Conservation (phyloP, 257 asterid genomes). For the Ajuga chamaepitys region DNA sequence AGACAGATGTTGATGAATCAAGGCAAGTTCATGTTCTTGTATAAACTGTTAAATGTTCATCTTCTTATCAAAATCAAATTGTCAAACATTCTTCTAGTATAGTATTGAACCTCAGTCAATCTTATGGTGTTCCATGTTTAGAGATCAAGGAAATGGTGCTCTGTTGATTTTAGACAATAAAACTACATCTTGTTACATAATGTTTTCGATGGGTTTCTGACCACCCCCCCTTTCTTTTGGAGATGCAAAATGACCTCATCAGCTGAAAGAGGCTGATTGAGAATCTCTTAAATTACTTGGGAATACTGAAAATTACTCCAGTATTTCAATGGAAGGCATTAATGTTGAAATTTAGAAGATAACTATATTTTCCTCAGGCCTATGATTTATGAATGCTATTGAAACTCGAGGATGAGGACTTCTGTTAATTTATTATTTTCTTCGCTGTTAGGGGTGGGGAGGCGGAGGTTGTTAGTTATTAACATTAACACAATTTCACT, state of each 20-base stretch:
- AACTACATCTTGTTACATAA: background rate
- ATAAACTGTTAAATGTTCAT: too few relatives aligned
- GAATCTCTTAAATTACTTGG: background rate
- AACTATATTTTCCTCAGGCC: background rate
- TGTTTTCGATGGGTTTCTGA: background rate
- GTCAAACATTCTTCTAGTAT: constrained; percentile 6
- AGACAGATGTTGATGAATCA: constrained; percentile 66
- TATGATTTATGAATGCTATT: background rate
- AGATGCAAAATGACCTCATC: background rate
- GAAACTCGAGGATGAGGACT: background rate
- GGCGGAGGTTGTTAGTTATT: too few relatives aligned
- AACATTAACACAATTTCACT: background rate
- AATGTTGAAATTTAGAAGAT: background rate
- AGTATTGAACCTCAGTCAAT: background rate
- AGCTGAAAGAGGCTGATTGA: background rate
- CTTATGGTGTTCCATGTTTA: background rate
- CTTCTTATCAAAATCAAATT: too few relatives aligned
- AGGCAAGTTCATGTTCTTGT: constrained; percentile 49
- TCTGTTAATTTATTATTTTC: background rate
- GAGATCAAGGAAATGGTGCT: background rate
- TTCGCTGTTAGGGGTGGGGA: background rate
- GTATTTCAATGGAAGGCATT: background rate
- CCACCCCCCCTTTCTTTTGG: background rate
- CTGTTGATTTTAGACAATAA: background rate
- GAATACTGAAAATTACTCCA: background rate